Conservation (phyloP, 768 basidiomycete genomes). For the Terana coerulea region DNA sequence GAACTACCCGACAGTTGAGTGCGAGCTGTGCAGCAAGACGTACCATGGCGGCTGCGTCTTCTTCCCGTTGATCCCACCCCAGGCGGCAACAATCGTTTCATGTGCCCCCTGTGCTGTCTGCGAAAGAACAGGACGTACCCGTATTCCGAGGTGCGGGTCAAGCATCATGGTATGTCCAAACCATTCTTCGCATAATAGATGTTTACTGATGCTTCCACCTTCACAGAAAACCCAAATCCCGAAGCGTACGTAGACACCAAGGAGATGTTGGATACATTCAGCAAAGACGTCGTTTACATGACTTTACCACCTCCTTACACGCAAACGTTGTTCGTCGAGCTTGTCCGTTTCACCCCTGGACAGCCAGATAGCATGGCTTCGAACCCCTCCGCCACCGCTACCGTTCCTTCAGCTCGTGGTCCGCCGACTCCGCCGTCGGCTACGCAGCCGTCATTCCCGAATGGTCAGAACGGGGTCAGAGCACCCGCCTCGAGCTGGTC, state of each 20-base stretch:
- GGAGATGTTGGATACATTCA: slow-evolving; percentile 71
- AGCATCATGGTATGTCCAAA: slow-evolving; percentile 48
- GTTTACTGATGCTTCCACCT: slow-evolving; percentile 18
- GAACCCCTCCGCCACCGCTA: slow-evolving; percentile 22
- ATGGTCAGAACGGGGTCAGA: background rate
- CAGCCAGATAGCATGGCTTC: slow-evolving; percentile 41
- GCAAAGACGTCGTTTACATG: slow-evolving; percentile 68
- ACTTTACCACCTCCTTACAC: slow-evolving; percentile 60
- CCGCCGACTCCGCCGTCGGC: slow-evolving; percentile 19
- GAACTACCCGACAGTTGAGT: slow-evolving; percentile 60
- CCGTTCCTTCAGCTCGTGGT: slow-evolving; percentile 11
- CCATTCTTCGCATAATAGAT: background rate
- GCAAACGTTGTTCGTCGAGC: slow-evolving; percentile 71
- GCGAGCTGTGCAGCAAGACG: slow-evolving; percentile 57
- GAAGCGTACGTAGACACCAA: slow-evolving; percentile 69
- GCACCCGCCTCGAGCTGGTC: slow-evolving; percentile 8
- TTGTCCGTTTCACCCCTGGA: slow-evolving; percentile 59
- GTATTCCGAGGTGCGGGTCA: slow-evolving; percentile 74
- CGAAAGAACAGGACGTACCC: slow-evolving; percentile 69
- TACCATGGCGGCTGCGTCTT: slow-evolving; percentile 80
- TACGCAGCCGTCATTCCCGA: slow-evolving; percentile 3
- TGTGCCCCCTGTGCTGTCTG: slow-evolving; percentile 75
- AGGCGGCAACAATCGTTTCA: slow-evolving; percentile 39
- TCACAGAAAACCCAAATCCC: slow-evolving; percentile 41
- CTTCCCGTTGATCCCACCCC: slow-evolving; percentile 47